phyloP scores from a whole-genome alignment of 768 basidiomycete species.

The Rhizopogon roseolus region DNA sequence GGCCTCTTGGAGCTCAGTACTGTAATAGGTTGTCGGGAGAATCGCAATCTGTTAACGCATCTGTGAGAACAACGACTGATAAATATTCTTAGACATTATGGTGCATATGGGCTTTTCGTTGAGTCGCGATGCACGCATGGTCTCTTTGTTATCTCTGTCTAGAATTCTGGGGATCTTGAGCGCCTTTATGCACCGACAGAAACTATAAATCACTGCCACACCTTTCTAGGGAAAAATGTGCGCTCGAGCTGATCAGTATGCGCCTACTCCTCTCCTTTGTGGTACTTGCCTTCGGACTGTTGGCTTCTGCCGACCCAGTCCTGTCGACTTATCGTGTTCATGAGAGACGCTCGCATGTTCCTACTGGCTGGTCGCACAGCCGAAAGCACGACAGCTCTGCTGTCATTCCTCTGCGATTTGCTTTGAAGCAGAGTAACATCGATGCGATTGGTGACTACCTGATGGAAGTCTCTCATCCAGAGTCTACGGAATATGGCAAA shows the following conservation, averaged over 20 bases:
- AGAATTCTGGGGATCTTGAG: background rate
- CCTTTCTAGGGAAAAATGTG: background rate
- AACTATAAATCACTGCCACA: background rate
- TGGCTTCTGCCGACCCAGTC: background rate
- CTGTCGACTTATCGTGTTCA: slow-evolving; percentile 39
- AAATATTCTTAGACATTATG: background rate
- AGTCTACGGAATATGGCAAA: slow-evolving; percentile 44
- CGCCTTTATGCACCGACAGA: too few species aligned
- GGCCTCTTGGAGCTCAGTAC: background rate
- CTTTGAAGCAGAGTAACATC: slow-evolving; percentile 42
- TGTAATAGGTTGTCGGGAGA: background rate
- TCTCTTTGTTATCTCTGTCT: background rate
- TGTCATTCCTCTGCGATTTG: slow-evolving; percentile 45
- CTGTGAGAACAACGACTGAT: background rate
- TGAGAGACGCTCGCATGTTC: slow-evolving; percentile 29
- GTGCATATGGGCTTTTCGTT: background rate
- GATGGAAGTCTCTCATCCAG: slow-evolving; percentile 44
- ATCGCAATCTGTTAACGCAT: background rate
- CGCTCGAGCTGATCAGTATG: background rate
- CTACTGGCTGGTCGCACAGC: slow-evolving; percentile 32
- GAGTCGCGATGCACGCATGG: background rate
- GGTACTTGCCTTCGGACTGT: background rate
- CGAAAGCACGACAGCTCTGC: slow-evolving; percentile 29
- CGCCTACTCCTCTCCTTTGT: background rate
- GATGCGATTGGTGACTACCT: slow-evolving; percentile 41